Base-by-base conservation (phyloP, 371 early-diverging fungal species). In the Mucor racemosus region DNA sequence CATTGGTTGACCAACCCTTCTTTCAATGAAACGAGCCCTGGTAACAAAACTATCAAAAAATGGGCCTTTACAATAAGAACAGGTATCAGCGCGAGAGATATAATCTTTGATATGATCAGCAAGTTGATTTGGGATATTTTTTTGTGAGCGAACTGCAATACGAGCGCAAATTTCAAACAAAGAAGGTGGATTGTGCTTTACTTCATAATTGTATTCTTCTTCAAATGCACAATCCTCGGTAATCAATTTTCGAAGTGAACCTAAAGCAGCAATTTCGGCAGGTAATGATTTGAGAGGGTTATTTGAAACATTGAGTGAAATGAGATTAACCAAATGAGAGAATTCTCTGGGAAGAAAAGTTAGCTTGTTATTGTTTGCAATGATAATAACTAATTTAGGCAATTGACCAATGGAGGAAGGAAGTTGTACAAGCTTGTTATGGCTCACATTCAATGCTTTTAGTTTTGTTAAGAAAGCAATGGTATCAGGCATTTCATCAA, bases 41-140 rank as follows among this genome's bases (percentile, higher is more conserved):
- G 77, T 79, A 35, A 82, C 76, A 67, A 63, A 83, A 13, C 73
- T 73, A 14, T 92, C 90, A 79, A 95, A 92, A 66, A 88, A 91
- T 17, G 97, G 94, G 4, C 94, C 95, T 15, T 84, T 78, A 72
- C 97, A 96, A 72, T 90, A 91, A 13, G 92, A 81, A 75, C 97
- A 96, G 21, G 74, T 71, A 26, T 87, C 76, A 0, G 87, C 90
- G 14, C 84, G 78, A 19, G 81, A 68, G 13, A 95, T 70, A 65
- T 91, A 92, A 15, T 80, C 69, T 69, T 88, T 86, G 41, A 93
- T 58, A 44, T 84, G 78, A 14, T 75, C 73, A 14, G 88, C 75
- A 6, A 88, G 66, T 57, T 80, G 73, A 42, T 78, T 69, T 6
- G 82, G 83, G 44, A 92, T 75, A 19, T 83, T 74, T 4, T 90